Evolutionary conservation across 495 filamentous ascomycete species (phyloP).

Genomic region (Hyaloscypha finlandica): DNA sequence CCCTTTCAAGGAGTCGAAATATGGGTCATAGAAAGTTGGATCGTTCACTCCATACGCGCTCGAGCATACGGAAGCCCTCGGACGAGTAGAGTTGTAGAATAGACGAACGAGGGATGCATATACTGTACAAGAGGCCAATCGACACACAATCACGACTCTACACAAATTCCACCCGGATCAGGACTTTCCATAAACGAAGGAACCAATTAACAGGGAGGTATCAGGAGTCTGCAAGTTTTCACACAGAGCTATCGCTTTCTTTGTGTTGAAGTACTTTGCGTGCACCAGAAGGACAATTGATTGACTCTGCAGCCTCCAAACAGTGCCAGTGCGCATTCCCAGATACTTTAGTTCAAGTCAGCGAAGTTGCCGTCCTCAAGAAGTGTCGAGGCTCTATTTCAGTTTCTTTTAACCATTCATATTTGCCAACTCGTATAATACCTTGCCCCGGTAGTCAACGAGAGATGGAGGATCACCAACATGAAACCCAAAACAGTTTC

Average conservation of each 20-base stretch:
- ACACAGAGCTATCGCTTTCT: no score
- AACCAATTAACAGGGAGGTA: not conserved
- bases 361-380: not conserved
- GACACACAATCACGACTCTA: not conserved
- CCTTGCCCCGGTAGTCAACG: not conserved
- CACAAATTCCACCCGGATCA: not conserved
- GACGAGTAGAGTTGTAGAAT: not conserved
- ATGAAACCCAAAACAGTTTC: not conserved
- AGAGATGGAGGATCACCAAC: not conserved
- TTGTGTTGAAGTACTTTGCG: no score
- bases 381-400: not conserved
- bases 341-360: not conserved
- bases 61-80: not conserved
- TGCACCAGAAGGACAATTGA: no score
- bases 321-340: no score
- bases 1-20: conserved; percentile 73
- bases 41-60: not conserved
- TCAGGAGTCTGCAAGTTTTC: not conserved
- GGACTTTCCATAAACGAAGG: not conserved
- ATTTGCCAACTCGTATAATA: not conserved
- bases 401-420: not conserved
- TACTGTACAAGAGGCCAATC: not conserved
- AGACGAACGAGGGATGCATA: conserved; percentile 4
- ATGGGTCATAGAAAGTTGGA: conserved; percentile 22
- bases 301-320: no score